Percentiles rank a stretch among this genome's conserved stretches.
These are phyloP conservation scores for Venustampulla echinocandica DNA, from an alignment of 495 filamentous ascomycete species.

Conservation along the genomic window DNA sequence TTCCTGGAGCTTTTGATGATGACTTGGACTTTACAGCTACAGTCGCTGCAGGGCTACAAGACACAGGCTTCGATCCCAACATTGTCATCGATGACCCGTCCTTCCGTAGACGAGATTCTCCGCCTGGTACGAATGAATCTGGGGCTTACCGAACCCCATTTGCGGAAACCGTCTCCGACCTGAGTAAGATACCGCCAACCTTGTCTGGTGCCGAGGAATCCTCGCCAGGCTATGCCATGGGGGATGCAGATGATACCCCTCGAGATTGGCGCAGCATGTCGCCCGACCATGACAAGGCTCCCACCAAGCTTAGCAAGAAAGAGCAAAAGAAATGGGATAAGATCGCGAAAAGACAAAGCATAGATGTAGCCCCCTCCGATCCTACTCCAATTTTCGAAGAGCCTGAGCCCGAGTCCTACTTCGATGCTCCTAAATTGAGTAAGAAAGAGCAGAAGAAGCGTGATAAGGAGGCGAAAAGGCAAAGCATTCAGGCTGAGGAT, in stretches of 20 bases:
- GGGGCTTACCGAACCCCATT: conserved; percentile 35
- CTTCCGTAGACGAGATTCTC: conserved; percentile 55
- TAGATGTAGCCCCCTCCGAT: conserved; percentile 13
- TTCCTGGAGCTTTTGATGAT: conserved; percentile 43
- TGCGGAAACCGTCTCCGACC: conserved; percentile 34
- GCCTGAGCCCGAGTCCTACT: conserved; percentile 32
- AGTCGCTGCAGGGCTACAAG: conserved; percentile 59
- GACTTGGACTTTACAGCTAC: conserved; percentile 63
- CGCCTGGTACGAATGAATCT: conserved; percentile 48
- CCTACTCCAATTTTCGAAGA: conserved; percentile 3
- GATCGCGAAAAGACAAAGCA: conserved; percentile 21
- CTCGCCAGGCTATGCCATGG: conserved; percentile 11
- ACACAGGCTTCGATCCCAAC: conserved; percentile 61
- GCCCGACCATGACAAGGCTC: conserved; percentile 16
- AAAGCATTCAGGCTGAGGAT: conserved; percentile 18
- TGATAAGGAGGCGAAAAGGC: conserved; percentile 25
- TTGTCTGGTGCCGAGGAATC: conserved; percentile 1
- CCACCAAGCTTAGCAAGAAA: conserved; percentile 27
- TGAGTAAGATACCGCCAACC: conserved; percentile 14
- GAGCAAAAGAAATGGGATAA: conserved; percentile 30
- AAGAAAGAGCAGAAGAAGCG: conserved; percentile 32
- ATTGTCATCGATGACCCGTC: conserved; percentile 57
- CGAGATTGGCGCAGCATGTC: conserved; percentile 16
- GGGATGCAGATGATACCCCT: conserved; percentile 15
- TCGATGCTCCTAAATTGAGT: conserved; percentile 26